Conservation (phyloP, 352 stramenopile genomes). For the Pythium coloratum region DNA sequence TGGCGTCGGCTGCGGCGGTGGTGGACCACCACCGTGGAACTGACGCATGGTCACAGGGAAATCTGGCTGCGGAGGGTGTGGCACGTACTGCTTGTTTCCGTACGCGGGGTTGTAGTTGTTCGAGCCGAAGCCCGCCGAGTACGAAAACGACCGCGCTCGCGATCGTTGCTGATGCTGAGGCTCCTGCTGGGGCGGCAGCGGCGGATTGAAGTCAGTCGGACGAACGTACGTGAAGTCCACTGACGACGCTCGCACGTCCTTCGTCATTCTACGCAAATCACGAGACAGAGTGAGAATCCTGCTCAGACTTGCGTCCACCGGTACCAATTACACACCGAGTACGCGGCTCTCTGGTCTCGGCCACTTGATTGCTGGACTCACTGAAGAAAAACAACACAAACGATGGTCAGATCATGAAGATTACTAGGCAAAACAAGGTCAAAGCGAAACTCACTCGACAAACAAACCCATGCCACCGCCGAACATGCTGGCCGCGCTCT, state of each 20-base stretch:
- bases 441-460: constrained; percentile 23
- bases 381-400: neutral
- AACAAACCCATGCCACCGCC: constrained; percentile 25
- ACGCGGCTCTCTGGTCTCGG: constrained; percentile 14
- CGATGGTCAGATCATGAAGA: neutral
- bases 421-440: neutral
- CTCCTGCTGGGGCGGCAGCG: constrained; percentile 49
- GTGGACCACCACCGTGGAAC: constrained; percentile 43
- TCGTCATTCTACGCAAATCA: constrained; percentile 34
- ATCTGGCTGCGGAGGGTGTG: constrained; percentile 42
- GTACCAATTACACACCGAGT: constrained; percentile 11
- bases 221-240: constrained; percentile 73
- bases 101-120: constrained; percentile 50
- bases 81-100: constrained; percentile 51
- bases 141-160: constrained; percentile 78
- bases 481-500: constrained; percentile 25
- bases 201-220: constrained; percentile 53
- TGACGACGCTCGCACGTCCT: constrained; percentile 72
- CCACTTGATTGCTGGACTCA: constrained; percentile 22
- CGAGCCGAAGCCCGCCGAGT: constrained; percentile 56
- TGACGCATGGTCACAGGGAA: constrained; percentile 57
- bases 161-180: constrained; percentile 55
- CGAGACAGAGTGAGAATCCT: constrained; percentile 2
- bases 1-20: constrained; percentile 37
- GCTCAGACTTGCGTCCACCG: neutral